Base-by-base conservation (phyloP, 345 rosid species). In the Cardamine chenopodiifolia region DNA sequence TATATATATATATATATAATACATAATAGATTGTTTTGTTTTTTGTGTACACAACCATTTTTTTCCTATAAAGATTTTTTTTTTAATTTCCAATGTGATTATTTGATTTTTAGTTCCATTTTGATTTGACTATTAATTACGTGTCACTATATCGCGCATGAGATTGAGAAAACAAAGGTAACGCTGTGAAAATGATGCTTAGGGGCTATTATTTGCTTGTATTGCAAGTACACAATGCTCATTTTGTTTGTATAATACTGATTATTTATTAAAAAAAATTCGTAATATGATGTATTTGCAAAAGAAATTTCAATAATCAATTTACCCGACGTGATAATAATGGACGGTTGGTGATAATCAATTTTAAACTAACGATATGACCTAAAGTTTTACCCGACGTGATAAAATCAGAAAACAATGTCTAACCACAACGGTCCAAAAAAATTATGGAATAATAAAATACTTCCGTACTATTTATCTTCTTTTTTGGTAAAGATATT, bases 331-430 rank as follows among this genome's bases (percentile, higher is more conserved):
- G 58, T 32, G 64, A 53, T 62, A 68, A 61, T 68, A 75, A 49
- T 31, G 62, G 28, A 52, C 11, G 57, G 63, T 59, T 49, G 56
- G 62, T 68, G 79, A 62, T 53, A 62, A 32, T 53, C 17, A 44
- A 39, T 7, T 77, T 62, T 64, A 28, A 71, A 65, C 72, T 48
- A 70, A 57, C 56, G 48, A n/a, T 49, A 39, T 77, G 68, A 64
- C 68, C 75, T 68, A 60, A 72, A 68, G 71, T 72, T 53, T 62
- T 23, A 62, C 78, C 71, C 32, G 39, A 73, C 78, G 40, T 50
- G 56, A 37, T 79, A 73, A 77, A 56, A 53, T 60, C 26, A 73
- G 82, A 73, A 68, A 79, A 65, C 72, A 71, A 77, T 77, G 72
- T 71, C 39, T 64, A 71, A 39, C 80, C 54, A 39, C 62, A 71